A percentile compares a stretch with the other conserved stretches of the same genome.
Evolutionary conservation across 2,329 filamentous ascomycete species (phyloP).

Genomic region (Talaromyces sp.): DNA sequence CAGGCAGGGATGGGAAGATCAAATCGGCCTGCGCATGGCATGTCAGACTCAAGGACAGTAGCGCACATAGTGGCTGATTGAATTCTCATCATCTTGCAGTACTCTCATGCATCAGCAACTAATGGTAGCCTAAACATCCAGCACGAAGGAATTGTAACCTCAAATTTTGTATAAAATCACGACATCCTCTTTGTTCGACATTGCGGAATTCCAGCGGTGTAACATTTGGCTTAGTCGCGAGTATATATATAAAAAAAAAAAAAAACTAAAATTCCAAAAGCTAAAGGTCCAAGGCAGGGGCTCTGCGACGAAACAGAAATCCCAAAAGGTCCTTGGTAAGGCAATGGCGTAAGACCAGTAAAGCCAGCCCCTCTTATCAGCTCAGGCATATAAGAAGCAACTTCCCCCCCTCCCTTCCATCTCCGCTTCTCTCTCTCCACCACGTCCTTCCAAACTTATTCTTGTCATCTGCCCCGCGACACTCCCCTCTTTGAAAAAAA

Average conservation of each 20-base stretch:
- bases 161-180: conserved; percentile 6
- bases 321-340: conserved; percentile 9
- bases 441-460: conserved; percentile 8
- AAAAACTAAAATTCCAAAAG: background rate
- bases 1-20: background rate
- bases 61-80: background rate
- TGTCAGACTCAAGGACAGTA: background rate
- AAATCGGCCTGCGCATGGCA: background rate
- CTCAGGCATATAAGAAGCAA: conserved; percentile 9
- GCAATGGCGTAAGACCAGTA: conserved; percentile 17
- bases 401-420: conserved; percentile 12
- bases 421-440: conserved; percentile 14
- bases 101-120: background rate
- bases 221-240: background rate
- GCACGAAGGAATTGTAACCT: background rate
- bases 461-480: conserved; percentile 2
- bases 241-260: background rate
- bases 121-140: background rate
- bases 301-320: background rate
- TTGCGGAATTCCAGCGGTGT: conserved; percentile 9
- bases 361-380: conserved; percentile 17
- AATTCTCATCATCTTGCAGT: background rate
- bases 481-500: background rate
- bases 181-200: conserved; percentile 8
- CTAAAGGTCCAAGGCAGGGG: background rate